Evolutionary conservation across 176 grass and related monocot species (phyloP).

Genomic region (Microstegium vimineum): DNA sequence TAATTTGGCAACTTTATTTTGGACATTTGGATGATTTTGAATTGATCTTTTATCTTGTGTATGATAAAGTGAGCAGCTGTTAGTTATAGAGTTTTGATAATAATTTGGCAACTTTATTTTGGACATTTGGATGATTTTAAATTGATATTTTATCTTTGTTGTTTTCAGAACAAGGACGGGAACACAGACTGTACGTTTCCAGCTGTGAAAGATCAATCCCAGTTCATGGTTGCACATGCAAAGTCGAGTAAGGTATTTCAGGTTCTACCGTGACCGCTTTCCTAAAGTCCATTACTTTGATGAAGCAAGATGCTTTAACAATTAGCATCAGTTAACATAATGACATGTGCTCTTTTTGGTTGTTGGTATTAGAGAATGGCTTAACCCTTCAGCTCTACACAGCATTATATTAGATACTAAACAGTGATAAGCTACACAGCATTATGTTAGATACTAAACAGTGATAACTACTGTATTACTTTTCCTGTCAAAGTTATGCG

Average conservation of each 20-base stretch:
- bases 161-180: constrained; percentile 78
- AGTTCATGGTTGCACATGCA: constrained; percentile 72
- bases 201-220: constrained; percentile 66
- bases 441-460: not conserved
- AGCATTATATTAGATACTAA: not conserved
- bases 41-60: constrained; percentile 35
- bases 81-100: constrained; percentile 3
- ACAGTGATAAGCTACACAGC: too few relatives aligned
- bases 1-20: not conserved
- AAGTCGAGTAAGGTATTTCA: constrained; percentile 90
- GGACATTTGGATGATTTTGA: constrained; percentile 18
- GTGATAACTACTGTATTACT: not conserved
- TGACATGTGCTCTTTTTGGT: not conserved
- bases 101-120: not conserved
- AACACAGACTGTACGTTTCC: constrained; percentile 77
- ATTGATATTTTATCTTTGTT: constrained; percentile 17
- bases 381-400: not conserved
- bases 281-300: constrained; percentile 14
- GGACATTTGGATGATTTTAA: constrained; percentile 18
- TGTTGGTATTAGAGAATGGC: not conserved
- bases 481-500: not conserved
- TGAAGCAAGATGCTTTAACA: not conserved
- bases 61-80: constrained; percentile 82
- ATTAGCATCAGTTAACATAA: not conserved
- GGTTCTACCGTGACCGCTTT: not conserved